Percentiles rank a stretch among this genome's conserved stretches.
Evolutionary conservation across 2,329 filamentous ascomycete genomes (phyloP).

Genomic region (Xylariaceae sp.): DNA sequence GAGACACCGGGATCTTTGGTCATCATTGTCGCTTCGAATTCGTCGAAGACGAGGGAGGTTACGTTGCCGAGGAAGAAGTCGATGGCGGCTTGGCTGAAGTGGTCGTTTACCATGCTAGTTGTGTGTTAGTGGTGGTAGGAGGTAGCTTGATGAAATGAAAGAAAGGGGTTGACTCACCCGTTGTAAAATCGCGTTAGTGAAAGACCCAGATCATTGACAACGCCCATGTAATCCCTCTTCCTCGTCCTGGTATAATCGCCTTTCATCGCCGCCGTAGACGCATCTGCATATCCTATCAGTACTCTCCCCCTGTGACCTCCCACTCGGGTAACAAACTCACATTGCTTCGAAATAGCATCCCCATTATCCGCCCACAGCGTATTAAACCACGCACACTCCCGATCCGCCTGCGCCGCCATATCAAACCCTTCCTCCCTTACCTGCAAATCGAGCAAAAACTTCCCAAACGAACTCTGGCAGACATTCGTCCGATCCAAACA

Average conservation of each 20-base stretch:
- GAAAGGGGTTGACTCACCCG: slow-evolving; percentile 42
- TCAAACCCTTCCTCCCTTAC: slow-evolving; percentile 70
- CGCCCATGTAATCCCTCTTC: slow-evolving; percentile 85
- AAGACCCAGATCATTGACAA: slow-evolving; percentile 83
- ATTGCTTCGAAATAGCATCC: slow-evolving; percentile 91
- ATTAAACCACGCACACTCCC: slow-evolving; percentile 89
- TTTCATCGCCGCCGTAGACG: slow-evolving; percentile 91
- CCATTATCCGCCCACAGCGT: slow-evolving; percentile 96
- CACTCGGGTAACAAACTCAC: slow-evolving; percentile 21
- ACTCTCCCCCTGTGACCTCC: background rate
- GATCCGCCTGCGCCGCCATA: slow-evolving; percentile 69
- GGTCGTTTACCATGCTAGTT: slow-evolving; percentile 88
- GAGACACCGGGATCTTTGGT: slow-evolving; percentile 87
- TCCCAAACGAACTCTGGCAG: slow-evolving; percentile 84
- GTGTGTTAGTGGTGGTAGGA: background rate
- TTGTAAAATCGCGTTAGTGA: slow-evolving; percentile 73
- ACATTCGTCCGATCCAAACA: slow-evolving; percentile 95
- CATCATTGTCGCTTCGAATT: slow-evolving; percentile 93
- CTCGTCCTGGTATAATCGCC: slow-evolving; percentile 91
- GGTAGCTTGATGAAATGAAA: too few relatives aligned
- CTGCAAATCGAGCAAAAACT: slow-evolving; percentile 74
- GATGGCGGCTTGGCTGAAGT: slow-evolving; percentile 91
- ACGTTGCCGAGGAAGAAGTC: slow-evolving; percentile 91
- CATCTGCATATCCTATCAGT: slow-evolving; percentile 41
- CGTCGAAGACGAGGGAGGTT: slow-evolving; percentile 77